Evolutionary conservation across 176 grass and related monocot genomes (phyloP).

Genomic region (Pontederia crassipes): DNA sequence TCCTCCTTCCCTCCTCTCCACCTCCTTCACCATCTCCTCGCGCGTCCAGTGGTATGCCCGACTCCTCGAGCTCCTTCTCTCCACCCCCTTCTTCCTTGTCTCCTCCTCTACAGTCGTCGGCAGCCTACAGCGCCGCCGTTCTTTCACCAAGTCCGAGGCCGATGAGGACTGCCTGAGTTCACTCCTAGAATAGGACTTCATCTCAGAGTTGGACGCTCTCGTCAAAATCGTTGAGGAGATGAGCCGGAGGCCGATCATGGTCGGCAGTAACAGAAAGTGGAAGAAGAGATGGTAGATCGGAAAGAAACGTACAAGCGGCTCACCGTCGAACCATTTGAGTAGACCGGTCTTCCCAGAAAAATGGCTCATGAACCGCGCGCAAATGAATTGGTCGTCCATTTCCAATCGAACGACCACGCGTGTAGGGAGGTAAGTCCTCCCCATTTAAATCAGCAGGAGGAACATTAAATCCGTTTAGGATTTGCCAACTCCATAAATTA

Average conservation of each 20-base stretch:
- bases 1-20: constrained; percentile 43
- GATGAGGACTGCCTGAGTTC: background rate
- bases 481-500: too few relatives aligned
- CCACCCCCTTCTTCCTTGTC: constrained; percentile 6
- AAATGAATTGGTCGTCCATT: too few relatives aligned
- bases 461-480: too few relatives aligned
- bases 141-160: background rate
- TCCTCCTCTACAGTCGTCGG: background rate
- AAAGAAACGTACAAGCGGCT: too few relatives aligned
- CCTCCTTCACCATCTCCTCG: constrained; percentile 29
- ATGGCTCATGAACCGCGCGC: too few relatives aligned
- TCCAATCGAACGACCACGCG: too few relatives aligned
- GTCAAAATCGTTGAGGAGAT: constrained; percentile 39
- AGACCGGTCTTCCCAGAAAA: too few relatives aligned
- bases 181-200: constrained; percentile 22
- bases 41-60: constrained; percentile 73
- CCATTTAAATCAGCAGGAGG: too few relatives aligned
- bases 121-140: background rate
- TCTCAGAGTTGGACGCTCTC: constrained; percentile 41
- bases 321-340: too few relatives aligned
- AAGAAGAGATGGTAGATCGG: too few relatives aligned
- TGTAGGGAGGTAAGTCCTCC: too few relatives aligned
- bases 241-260: constrained; percentile 24
- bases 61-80: constrained; percentile 68
- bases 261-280: constrained; percentile 12